Base-by-base conservation (phyloP, 805 yeast genomes). In the Tetrapisispora namnaoensis region DNA sequence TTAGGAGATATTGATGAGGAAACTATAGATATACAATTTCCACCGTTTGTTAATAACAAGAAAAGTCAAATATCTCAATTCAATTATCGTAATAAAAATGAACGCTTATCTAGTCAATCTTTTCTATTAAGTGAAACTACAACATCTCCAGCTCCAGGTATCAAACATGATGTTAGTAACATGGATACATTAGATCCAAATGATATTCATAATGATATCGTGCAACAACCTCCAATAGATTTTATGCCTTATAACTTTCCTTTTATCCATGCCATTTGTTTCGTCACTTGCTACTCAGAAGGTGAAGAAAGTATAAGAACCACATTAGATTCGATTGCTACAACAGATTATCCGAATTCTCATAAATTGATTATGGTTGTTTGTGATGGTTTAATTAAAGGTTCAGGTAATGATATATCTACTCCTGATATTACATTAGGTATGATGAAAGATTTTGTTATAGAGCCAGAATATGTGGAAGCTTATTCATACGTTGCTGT, bases 221-320 rank as follows among this genome's bases (percentile, higher is more conserved):
- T 90, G 16, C 86, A 95, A 1, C 98, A 91, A 63, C 97, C 98
- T 0, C 95, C 96, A 1, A 77, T 81, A 17, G 85, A 78, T 51
- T 90, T 80, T 70, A 90, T 86, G 72, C 98, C 99, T 4, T 87
- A 76, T 67, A 84, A 82, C 0, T 87, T 71, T 58, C 88, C 99
- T 16, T 74, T 93, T 56, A 73, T 83, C 16, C 93, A 85, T 57
- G 73, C 81, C 0, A 76, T 86, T 58, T 80, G 83, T 55, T 71
- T 84, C 51, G 95, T 93, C 10, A 93, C 99, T 1, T 91, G 97
- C 61, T 93, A 93, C 62, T 89, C 97, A 1, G 99, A 93, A 70
- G 95, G 88, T 63, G 86, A 79, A 56, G 83, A 74, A 13, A 96
- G 95, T 53, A 67, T 93, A 50, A 76, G 98, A 59, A 80, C 91